phyloP scores from a whole-genome alignment of 148 eudicot genomes.

The Chenopodium berlandieri region DNA sequence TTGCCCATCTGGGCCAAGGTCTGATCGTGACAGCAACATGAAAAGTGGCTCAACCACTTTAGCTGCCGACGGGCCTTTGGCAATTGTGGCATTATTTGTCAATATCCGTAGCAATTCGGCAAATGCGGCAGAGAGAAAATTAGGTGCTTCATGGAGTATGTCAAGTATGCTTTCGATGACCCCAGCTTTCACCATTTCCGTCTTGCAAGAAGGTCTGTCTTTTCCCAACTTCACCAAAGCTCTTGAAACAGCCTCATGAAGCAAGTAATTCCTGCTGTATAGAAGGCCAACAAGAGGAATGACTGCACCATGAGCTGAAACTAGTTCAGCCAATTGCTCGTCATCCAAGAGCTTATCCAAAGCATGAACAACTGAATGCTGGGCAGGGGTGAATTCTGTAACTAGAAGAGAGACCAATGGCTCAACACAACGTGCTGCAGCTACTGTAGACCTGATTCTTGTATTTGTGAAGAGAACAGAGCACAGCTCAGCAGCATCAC shows the following conservation, averaged over 20 bases:
- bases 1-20: conserved; percentile 90
- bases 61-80: conserved; percentile 89
- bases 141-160: conserved; percentile 86
- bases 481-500: conserved; percentile 90
- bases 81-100: conserved; percentile 90
- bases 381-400: conserved; percentile 76
- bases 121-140: conserved; percentile 87
- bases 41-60: conserved; percentile 92
- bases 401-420: conserved; percentile 89
- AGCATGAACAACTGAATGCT: conserved; percentile 82
- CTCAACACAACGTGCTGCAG: conserved; percentile 92
- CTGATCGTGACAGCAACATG: conserved; percentile 64
- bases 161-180: conserved; percentile 85
- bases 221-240: conserved; percentile 97
- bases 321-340: conserved; percentile 83
- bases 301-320: conserved; percentile 92
- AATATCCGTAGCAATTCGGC: conserved; percentile 87
- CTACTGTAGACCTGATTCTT: conserved; percentile 80
- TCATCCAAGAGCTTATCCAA: conserved; percentile 91
- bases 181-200: conserved; percentile 97
- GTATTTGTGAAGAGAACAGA: conserved; percentile 86
- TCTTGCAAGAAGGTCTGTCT: conserved; percentile 94
- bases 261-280: conserved; percentile 71
- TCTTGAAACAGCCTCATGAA: conserved; percentile 87
- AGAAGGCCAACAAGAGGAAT: conserved; percentile 89